Base-by-base conservation (phyloP, 2,329 filamentous ascomycete genomes). In the Alternaria burnsii region DNA sequence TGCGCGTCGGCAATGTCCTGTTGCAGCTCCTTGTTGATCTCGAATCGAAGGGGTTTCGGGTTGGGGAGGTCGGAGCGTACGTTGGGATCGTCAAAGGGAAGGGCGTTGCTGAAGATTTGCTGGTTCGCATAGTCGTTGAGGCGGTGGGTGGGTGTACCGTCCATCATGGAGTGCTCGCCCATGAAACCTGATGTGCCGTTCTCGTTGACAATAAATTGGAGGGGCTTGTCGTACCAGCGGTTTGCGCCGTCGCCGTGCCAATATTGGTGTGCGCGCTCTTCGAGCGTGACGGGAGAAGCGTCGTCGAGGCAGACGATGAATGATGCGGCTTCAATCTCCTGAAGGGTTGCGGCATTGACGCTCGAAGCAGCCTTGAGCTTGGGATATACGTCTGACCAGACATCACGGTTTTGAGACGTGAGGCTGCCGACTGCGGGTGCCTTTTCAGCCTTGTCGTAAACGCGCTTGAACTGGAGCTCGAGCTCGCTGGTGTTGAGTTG, bases 151-250 rank as follows among this genome's bases (percentile, higher is more conserved):
- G 96, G 94, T 7, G 95, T 99, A 67, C 96, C 95, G 78, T 99
- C 95, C 96, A 99, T 99, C 95, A 99, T 98, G 73, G 92, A 96
- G 86, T 99, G 95, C 82, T 99, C 95, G 75, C 95, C 95, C 86
- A 93, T 94, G 86, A 99, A 99, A 63, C 95, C 95, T 2, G 95
- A 91, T 8, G 95, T 97, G 71, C 95, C 95, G 79, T 99, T 99
- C 78, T 99, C 94, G 80, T 97, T 97, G 82, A 99, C 80, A 78
- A 99, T 97, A 83, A 99, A 98, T 81, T 99, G 94, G 55, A 97
- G 84, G 6, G 95, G 95, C 86, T 99, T 99, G 86, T 99, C 95
- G 76, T 89, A 98, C 94, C 94, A 99, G 69, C 95, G 89, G 85
- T 99, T 99, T 70, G 88, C 85, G 58, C 95, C 95, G 74, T 99